Base-by-base conservation (phyloP, 495 filamentous ascomycete species). In the Neurospora sublineolata region DNA sequence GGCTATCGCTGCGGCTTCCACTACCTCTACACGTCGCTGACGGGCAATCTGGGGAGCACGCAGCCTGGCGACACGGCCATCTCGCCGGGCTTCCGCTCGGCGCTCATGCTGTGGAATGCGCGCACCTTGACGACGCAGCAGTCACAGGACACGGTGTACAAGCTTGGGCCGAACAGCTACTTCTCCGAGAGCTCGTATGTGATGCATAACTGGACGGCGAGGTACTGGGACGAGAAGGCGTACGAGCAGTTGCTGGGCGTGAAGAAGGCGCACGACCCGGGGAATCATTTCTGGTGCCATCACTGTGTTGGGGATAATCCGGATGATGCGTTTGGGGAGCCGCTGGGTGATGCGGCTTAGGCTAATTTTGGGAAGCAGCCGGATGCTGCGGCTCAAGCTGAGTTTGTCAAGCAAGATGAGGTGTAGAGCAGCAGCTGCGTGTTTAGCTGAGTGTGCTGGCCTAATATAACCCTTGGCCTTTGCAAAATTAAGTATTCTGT, bases 21-120 rank as follows among this genome's bases (percentile, higher is more conserved):
- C 18, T 69, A 69, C 68, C 68, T 69, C 36, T 69, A 69, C 68
- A 69, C 68, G 39, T 69, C 68, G 38, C 9, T 69, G 37, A 69
- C 68, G 20, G 68, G 68, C 68, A 69, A 69, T 9, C 36, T 46
- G 38, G 68, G 68, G 68, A 69, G 68, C 68, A 46, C 44, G 20
- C 44, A 52, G 20, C 44, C 44, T 23, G 10, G 20, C 44, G 44
- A 52, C 44, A 52, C 44, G 20, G 44, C 44, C 44, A 52, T 52
- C 44, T 52, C 44, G 44, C 44, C 44, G 20, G 44, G 44, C 20
- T 52, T 52, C 44, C 44, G 44, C n/a, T 52, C 44, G 44, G 44
- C 44, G 44, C n/a, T 52, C 44, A 52, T 52, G 44, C 44, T 52
- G 44, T 52, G 44, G 44, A 52, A 52, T 23, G 44, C 44, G 44